phyloP scores from a whole-genome alignment of 208 protist species.

The Acanthamoeba rhysodes region DNA sequence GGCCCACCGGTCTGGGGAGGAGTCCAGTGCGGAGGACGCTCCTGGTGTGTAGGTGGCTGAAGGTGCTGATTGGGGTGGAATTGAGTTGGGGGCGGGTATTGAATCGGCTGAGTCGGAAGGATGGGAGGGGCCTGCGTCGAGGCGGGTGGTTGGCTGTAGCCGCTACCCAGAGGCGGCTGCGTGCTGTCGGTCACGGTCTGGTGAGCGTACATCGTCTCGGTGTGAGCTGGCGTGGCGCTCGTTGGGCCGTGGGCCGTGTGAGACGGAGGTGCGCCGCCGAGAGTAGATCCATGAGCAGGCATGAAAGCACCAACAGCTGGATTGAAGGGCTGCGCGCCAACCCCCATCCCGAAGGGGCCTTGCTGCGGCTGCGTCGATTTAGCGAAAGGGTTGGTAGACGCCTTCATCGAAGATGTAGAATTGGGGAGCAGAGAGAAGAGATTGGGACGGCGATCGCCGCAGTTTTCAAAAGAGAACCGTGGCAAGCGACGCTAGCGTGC shows the following conservation, averaged over 20 bases:
- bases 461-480: neutral
- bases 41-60: neutral
- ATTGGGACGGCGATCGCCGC: neutral
- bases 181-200: too few relatives aligned
- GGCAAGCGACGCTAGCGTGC: neutral
- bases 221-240: neutral
- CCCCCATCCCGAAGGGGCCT: neutral
- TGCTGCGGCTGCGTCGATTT: neutral
- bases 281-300: too few relatives aligned
- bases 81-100: neutral
- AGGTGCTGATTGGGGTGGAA: neutral
- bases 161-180: too few relatives aligned
- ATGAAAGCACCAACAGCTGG: neutral
- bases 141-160: too few relatives aligned
- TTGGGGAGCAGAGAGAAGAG: neutral
- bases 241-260: neutral
- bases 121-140: neutral
- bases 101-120: neutral
- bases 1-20: neutral
- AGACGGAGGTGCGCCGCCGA: neutral
- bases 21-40: neutral
- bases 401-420: neutral
- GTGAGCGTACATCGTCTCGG: too few relatives aligned
- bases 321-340: neutral
- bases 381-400: slow-evolving; percentile 6